Conservation (phyloP, 2,329 filamentous ascomycete genomes). For the Didymella keratinophila region DNA sequence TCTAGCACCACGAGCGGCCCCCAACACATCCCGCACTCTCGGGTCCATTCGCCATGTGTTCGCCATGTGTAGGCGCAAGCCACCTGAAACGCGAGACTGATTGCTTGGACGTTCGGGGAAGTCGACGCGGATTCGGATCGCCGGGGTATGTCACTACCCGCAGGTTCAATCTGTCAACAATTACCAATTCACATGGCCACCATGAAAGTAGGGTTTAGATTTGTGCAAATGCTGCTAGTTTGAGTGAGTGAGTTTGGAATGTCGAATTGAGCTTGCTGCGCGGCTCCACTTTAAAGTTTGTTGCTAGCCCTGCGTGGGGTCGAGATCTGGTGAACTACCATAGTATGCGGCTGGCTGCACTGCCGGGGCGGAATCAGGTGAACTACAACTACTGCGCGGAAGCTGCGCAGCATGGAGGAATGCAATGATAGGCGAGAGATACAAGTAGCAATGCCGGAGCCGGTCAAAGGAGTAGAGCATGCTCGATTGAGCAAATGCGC, state of each 20-base stretch:
- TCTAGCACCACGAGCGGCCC: background rate
- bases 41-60: background rate
- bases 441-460: background rate
- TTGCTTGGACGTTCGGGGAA: background rate
- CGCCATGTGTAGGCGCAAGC: background rate
- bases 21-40: background rate
- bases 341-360: background rate
- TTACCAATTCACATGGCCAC: background rate
- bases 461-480: too few relatives aligned
- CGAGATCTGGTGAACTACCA: conserved; percentile 1
- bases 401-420: too few relatives aligned
- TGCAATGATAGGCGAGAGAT: background rate
- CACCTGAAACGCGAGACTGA: conserved; percentile 11
- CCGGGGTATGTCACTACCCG: background rate
- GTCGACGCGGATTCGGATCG: background rate
- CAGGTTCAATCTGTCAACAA: background rate
- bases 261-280: background rate
- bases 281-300: background rate
- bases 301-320: background rate
- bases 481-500: background rate
- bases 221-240: background rate
- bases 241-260: background rate
- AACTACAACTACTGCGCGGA: background rate
- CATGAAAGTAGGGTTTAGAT: background rate
- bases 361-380: background rate